A percentile compares a stretch with the other conserved stretches of the same genome.
These are phyloP conservation scores for Casuarina cunninghamiana DNA, from an alignment of 306 rosid species.

Conservation along the genomic window DNA sequence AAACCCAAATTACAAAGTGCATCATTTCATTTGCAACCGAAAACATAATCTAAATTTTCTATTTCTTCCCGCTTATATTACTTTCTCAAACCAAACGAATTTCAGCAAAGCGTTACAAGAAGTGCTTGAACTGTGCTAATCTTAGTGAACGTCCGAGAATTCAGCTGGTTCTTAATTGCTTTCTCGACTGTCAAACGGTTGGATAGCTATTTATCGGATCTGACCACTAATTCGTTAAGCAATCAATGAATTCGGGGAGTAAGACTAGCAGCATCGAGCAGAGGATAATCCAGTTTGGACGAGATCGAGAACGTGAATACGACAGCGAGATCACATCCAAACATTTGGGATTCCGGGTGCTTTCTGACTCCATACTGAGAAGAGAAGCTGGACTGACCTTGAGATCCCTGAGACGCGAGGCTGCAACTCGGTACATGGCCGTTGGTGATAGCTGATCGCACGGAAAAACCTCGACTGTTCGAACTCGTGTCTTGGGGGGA, in stretches of 20 bases:
- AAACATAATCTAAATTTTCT: no score
- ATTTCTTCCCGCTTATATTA: background rate
- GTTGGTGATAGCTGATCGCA: background rate
- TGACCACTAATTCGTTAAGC: background rate
- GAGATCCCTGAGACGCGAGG: slow-evolving; percentile 59
- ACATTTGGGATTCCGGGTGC: background rate
- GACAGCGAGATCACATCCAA: slow-evolving; percentile 10
- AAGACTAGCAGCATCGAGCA: background rate
- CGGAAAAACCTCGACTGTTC: slow-evolving; percentile 20
- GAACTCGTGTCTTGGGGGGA: background rate
- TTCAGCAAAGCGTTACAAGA: background rate
- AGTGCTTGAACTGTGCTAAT: background rate
- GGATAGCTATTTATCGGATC: slow-evolving; percentile 15
- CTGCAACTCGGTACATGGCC: slow-evolving; percentile 65
- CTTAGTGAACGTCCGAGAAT: background rate
- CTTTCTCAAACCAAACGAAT: background rate
- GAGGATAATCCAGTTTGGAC: background rate
- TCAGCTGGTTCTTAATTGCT: background rate
- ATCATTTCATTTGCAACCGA: background rate
- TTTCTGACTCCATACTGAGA: background rate
- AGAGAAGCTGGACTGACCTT: slow-evolving; percentile 45
- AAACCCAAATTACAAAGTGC: background rate
- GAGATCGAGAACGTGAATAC: background rate
- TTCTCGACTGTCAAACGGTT: background rate
- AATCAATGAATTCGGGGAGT: background rate